Percentiles rank a stretch among this genome's conserved stretches.
Conservation (phyloP, 139 green algal species). For the Asterochloris sp. region DNA sequence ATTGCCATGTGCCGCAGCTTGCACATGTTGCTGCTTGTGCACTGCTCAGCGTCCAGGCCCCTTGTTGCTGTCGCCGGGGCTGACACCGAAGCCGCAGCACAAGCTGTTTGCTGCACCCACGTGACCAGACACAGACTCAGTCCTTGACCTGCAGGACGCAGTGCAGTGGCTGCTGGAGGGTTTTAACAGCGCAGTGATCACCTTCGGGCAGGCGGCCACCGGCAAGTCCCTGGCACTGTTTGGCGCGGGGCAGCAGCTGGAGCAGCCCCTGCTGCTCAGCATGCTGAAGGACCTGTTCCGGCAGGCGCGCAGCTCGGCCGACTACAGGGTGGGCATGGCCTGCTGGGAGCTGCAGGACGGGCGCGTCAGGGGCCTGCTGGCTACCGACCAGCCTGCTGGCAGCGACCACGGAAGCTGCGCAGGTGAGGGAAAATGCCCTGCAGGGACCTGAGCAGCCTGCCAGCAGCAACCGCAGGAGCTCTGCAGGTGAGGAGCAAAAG, state of each 20-base stretch:
- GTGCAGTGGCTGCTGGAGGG: conserved; percentile 18
- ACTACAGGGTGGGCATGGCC: background rate
- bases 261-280: background rate
- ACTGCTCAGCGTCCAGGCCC: background rate
- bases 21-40: background rate
- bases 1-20: too few species aligned
- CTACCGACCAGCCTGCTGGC: background rate
- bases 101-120: too few species aligned
- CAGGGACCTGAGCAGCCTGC: too few species aligned
- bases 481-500: too few species aligned
- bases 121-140: too few species aligned
- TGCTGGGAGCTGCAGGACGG: conserved; percentile 13
- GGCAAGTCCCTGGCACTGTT: conserved; percentile 25
- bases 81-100: too few species aligned
- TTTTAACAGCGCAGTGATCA: conserved; percentile 22
- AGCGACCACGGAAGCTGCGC: background rate
- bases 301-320: background rate
- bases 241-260: background rate
- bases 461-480: too few species aligned
- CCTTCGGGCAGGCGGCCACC: conserved; percentile 18
- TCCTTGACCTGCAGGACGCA: conserved; percentile 7
- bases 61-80: background rate
- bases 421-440: too few species aligned
- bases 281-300: background rate
- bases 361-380: background rate